Evolutionary conservation across 257 asterid species (phyloP).

Genomic region (Schizonepeta tenuifolia): DNA sequence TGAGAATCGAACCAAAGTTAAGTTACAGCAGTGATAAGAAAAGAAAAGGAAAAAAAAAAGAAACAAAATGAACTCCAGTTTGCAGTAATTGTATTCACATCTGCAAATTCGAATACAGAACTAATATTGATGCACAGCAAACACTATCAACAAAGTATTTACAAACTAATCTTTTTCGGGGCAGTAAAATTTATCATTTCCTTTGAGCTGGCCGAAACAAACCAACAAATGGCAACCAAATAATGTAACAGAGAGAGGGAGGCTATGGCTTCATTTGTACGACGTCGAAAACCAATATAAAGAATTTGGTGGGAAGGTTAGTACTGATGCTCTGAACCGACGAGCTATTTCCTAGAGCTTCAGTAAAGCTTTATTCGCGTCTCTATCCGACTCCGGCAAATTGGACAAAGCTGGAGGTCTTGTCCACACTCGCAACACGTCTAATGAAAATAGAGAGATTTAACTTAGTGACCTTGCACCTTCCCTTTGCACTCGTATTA

Average conservation of each 20-base stretch:
- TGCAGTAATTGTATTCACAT: neutral
- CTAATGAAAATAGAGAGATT: constrained; percentile 39
- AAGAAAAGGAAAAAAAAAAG: neutral
- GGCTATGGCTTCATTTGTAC: constrained; percentile 19
- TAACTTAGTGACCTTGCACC: neutral
- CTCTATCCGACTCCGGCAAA: constrained; percentile 73
- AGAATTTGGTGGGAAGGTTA: constrained; percentile 34
- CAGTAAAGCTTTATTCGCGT: constrained; percentile 86
- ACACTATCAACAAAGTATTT: neutral
- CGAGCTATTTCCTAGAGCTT: constrained; percentile 27
- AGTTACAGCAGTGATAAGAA: neutral
- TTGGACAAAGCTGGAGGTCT: constrained; percentile 74
- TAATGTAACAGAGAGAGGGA: neutral
- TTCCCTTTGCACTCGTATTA: neutral
- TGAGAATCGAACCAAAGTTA: neutral
- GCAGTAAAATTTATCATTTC: neutral
- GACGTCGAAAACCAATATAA: constrained; percentile 24
- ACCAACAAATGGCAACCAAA: constrained; percentile 10
- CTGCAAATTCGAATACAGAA: constrained; percentile 8
- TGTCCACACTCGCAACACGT: constrained; percentile 80
- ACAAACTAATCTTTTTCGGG: neutral
- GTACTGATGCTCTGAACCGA: constrained; percentile 2
- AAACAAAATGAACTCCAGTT: neutral
- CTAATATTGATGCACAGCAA: neutral
- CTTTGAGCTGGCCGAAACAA: neutral